Conservation (phyloP, 75 land plant genomes). For the Pinus taeda region DNA sequence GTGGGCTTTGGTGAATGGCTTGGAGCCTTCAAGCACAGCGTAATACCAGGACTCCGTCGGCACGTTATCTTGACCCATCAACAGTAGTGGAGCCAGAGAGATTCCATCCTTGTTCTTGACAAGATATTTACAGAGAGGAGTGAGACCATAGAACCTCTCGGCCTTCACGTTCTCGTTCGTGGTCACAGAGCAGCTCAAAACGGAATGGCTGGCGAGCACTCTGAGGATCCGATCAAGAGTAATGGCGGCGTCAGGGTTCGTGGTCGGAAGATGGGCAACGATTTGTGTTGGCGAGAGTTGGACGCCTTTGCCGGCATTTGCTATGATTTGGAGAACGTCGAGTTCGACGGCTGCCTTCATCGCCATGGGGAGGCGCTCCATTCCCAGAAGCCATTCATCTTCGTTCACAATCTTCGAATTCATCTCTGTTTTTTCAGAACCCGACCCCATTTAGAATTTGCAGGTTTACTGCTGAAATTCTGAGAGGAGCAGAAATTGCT, state of each 20-base stretch:
- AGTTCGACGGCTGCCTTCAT: not conserved
- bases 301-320: not conserved
- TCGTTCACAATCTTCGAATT: conserved; percentile 1
- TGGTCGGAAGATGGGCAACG: conserved; percentile 14
- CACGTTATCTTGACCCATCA: conserved; percentile 15
- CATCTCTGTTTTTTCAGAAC: too few relatives aligned
- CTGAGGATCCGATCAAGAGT: too few relatives aligned
- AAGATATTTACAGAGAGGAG: conserved; percentile 34
- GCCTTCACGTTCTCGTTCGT: conserved; percentile 7
- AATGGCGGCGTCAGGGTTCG: conserved; percentile 8
- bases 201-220: too few relatives aligned
- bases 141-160: conserved; percentile 34
- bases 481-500: too few relatives aligned
- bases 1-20: conserved; percentile 27
- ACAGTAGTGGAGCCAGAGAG: too few relatives aligned
- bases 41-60: conserved; percentile 20
- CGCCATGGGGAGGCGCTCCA: conserved; percentile 21
- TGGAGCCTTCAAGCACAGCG: conserved; percentile 11
- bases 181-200: conserved; percentile 14
- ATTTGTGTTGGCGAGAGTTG: conserved; percentile 13
- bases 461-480: too few relatives aligned
- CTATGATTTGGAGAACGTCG: too few relatives aligned
- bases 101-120: not conserved
- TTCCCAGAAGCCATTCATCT: conserved; percentile 8
- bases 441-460: too few relatives aligned